Base-by-base conservation (phyloP, 192 early-diverging fungal genomes). In the Spinellus fusiger region DNA sequence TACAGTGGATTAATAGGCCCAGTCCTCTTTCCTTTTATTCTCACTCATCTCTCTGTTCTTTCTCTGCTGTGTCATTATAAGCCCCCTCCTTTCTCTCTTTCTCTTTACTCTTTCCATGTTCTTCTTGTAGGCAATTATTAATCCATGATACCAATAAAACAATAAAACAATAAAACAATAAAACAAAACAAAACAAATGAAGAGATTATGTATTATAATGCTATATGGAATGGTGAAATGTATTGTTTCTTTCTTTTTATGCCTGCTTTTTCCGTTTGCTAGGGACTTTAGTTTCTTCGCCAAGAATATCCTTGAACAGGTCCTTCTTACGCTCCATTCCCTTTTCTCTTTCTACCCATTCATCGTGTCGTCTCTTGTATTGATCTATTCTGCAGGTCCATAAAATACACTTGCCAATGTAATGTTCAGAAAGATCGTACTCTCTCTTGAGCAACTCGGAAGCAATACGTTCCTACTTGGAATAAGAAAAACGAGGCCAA, bases 271-370 rank as follows among this genome's bases (percentile, higher is more conserved):
- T 44, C 13, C 40, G 40, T 18, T 44, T 44, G 2, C 40, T 18
- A 44, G 40, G 18, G 18, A 44, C 15, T 18, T 44, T 44, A 18
- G 18, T 44, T n/a, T 44, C 40, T 12, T 84, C 81, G 10, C 68
- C 87, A 18, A 90, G 60, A 65, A 92, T 82, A 59, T 91, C 91
- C 64, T 82, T 83, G 62, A 93, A 92, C 87, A 93, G 86, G 13
- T 81, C 84, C 69, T 77, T 74, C 66, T 87, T 85, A 60, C 84
- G 80, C 54, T 92, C 87, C 32, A 82, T 66, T 10, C 86, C 88
- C 73, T 81, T 79, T 71, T 90, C 80, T 57, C 77, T 74, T 71
- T 84, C 83, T 2, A 80, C 77, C 92, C 92, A 94, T 68, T 89
- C 88, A 16, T 85, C 83, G n/a, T 82, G 77, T 61, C 79, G 71